These are phyloP conservation scores for Aechmea fasciata DNA, from an alignment of 176 grass and related monocot species.

Conservation along the genomic window DNA sequence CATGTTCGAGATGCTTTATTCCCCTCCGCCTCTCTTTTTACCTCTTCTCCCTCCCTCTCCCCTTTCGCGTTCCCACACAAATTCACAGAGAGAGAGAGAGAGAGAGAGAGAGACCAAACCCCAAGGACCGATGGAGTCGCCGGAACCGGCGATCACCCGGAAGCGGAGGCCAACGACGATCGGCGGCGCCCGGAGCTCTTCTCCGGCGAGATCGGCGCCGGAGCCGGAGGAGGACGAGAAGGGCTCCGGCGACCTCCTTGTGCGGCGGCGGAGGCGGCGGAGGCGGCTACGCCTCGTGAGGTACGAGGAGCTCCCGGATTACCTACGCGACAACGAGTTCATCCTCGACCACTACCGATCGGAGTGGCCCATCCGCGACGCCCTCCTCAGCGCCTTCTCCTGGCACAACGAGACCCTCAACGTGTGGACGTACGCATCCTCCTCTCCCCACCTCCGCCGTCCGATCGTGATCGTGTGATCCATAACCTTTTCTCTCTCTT, in stretches of 20 bases:
- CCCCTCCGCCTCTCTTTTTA: too few relatives aligned
- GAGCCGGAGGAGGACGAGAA: conserved; percentile 14
- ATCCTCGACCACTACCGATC: conserved; percentile 73
- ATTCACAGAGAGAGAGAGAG: background rate
- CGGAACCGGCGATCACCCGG: too few relatives aligned
- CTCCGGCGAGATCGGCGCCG: conserved; percentile 1
- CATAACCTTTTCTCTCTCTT: background rate
- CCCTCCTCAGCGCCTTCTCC: conserved; percentile 83
- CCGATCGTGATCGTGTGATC: background rate
- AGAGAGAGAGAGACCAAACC: background rate
- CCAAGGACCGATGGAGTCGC: too few relatives aligned
- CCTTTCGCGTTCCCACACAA: background rate
- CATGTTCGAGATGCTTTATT: too few relatives aligned
- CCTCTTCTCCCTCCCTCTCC: too few relatives aligned
- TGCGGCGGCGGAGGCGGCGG: conserved; percentile 4
- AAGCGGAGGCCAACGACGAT: too few relatives aligned
- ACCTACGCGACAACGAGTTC: conserved; percentile 91
- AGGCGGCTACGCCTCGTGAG: conserved; percentile 37
- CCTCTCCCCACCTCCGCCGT: background rate
- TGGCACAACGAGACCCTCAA: conserved; percentile 99
- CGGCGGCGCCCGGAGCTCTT: too few relatives aligned
- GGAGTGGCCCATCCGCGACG: conserved; percentile 79
- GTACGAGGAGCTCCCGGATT: conserved; percentile 92
- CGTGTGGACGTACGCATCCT: conserved; percentile 62
- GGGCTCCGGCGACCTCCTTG: background rate